These are phyloP conservation scores for Chalciporus pseudorubinellus DNA, from an alignment of 768 basidiomycete genomes.

Conservation along the genomic window DNA sequence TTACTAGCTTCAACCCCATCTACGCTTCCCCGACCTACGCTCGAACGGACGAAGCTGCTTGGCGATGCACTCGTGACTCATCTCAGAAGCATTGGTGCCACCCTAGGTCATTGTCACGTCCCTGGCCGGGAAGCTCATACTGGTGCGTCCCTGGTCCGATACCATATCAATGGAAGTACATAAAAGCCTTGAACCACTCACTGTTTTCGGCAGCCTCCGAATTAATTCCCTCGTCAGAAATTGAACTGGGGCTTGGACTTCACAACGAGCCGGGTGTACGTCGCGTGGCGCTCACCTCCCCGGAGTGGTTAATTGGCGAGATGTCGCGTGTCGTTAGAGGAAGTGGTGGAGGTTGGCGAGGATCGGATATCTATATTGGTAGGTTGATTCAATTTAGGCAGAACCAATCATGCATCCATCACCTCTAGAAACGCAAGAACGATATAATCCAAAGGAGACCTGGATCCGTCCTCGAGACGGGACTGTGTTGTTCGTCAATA, in stretches of 20 bases:
- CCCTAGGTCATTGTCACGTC: constrained; percentile 56
- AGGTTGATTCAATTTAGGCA: neutral
- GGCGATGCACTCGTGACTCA: constrained; percentile 33
- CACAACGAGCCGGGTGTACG: constrained; percentile 52
- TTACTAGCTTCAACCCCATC: neutral
- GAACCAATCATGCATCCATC: neutral
- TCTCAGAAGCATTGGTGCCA: constrained; percentile 36
- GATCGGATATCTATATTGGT: constrained; percentile 7
- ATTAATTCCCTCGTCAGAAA: constrained; percentile 3
- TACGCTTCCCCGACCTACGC: constrained; percentile 8
- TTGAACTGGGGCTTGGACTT: constrained; percentile 53
- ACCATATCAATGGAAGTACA: too few species aligned
- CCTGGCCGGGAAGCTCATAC: constrained; percentile 38
- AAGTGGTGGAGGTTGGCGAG: constrained; percentile 10
- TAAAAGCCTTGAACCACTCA: too few species aligned
- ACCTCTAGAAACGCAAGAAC: neutral
- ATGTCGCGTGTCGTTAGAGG: constrained; percentile 27
- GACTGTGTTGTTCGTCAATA: constrained; percentile 50
- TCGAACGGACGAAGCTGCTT: constrained; percentile 22
- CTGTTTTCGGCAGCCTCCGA: constrained; percentile 1
- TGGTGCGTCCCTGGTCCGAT: neutral
- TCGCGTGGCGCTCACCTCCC: constrained; percentile 14
- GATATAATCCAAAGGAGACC: neutral
- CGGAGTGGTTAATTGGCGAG: constrained; percentile 27
- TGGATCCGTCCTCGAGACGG: constrained; percentile 27